These are phyloP conservation scores for Phytophthora podocarpi DNA, from an alignment of 352 stramenopile genomes.

Conservation along the genomic window DNA sequence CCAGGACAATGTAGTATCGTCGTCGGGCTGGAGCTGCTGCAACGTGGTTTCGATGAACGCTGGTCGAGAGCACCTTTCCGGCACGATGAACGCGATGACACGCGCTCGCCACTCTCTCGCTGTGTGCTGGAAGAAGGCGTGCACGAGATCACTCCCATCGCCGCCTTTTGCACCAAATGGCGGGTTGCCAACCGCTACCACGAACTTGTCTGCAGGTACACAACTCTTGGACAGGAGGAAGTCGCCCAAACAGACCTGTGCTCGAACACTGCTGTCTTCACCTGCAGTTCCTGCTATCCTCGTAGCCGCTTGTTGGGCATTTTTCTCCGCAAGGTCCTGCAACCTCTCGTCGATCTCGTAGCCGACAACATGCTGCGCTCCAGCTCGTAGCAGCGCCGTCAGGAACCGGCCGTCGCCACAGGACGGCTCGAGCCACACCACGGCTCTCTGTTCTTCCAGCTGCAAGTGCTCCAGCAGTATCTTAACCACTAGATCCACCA, in stretches of 20 bases:
- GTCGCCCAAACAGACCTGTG: constrained; percentile 45
- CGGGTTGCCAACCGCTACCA: constrained; percentile 71
- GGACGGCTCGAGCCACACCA: constrained; percentile 73
- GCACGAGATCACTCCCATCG: constrained; percentile 51
- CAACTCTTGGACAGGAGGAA: constrained; percentile 52
- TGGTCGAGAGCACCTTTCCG: constrained; percentile 52
- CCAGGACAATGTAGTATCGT: constrained; percentile 18
- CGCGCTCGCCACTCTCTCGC: constrained; percentile 52
- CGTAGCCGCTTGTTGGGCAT: constrained; percentile 8
- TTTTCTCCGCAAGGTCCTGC: constrained; percentile 23
- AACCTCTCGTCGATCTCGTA: constrained; percentile 64
- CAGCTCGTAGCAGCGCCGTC: constrained; percentile 38
- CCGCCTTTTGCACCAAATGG: constrained; percentile 55
- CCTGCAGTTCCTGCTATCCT: neutral
- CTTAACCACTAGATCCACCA: constrained; percentile 49
- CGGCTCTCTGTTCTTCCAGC: constrained; percentile 8
- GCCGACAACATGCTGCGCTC: constrained; percentile 50
- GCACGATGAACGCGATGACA: constrained; percentile 75
- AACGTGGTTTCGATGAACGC: constrained; percentile 52
- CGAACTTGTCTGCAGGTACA: constrained; percentile 2
- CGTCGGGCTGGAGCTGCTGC: constrained; percentile 14
- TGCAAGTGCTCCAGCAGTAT: constrained; percentile 27
- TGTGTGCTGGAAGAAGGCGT: constrained; percentile 55
- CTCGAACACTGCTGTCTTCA: constrained; percentile 3
- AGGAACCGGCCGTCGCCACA: constrained; percentile 74